Base-by-base conservation (phyloP, 805 yeast genomes). In the Maudiozyma saulgeensis region DNA sequence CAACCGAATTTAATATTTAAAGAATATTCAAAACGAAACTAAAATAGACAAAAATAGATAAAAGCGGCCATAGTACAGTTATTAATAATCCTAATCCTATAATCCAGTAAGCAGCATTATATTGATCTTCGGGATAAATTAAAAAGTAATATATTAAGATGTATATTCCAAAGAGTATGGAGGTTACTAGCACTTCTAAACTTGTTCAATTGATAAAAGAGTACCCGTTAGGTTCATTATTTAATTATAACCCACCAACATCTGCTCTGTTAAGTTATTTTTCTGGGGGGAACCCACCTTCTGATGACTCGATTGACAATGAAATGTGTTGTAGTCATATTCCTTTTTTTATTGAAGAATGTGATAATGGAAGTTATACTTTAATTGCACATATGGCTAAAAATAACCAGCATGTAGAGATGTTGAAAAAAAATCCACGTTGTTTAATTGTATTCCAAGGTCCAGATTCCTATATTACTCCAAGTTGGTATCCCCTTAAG, bases 161-260 rank as follows among this genome's bases (percentile, higher is more conserved):
- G 28, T 19, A 43, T 21, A 43, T 28, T 19, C 46, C 46, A 21
- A 43, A 41, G 26, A 41, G n/a, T 19, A 41, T 41, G 43, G 31
- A 41, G 16, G 43, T 41, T 12, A 15, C 43, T 8, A 31, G 19
- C 31, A 13, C 21, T 31, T 11, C 12, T 6, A 41, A 41, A 13
- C 43, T 18, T 13, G 13, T 41, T 2, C 31, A 19, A 23, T 6
- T 41, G 5, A 41, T 41, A 12, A 19, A 41, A 19, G 6, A 25
- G 5, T 26, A 41, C 21, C 43, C 43, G 9, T 25, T 41, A 13
- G 43, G 43, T 25, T 18, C 16, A 11, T 26, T 41, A 21, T 41
- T 41, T 15, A 41, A 19, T n/a, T 41, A 41, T 13, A 16, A 12
- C 2, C 31, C 43, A 19, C 43, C 43, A 21, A 21, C 31, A 23